Base-by-base conservation (phyloP, 1,139 yeast species). In the Yamadazyma membranifaciens region DNA sequence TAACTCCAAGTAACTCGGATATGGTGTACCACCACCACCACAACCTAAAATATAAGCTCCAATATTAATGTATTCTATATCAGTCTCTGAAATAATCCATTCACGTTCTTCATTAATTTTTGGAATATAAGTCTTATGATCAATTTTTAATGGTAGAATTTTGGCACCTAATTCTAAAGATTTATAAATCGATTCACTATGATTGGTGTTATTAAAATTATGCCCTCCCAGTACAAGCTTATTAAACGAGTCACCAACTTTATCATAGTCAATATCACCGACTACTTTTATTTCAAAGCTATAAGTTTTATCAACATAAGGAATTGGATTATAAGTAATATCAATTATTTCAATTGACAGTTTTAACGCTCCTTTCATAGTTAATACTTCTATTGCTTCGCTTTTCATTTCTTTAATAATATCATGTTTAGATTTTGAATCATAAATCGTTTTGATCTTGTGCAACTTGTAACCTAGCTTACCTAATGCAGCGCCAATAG, bases 21-120 rank as follows among this genome's bases (percentile, higher is more conserved):
- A 67, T n/a, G 78, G 76, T 34, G 63, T 63, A 15, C 78, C 78
- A 15, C 78, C 78, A 14, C 78, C 78, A 5, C 77, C 78, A 50
- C 75, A 68, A 2, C 78, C 78, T 12, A 73, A 57, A 40, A 73
- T 67, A 47, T 73, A 73, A 31, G 69, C 55, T 2, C 78, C 78
- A 31, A 67, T 56, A 30, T 69, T 54, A 31, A 73, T 42, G 41
- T 62, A 69, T 31, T 70, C 74, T 37, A 73, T 49, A 48, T 73
- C 78, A 1, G 56, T 55, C 36, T 59, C 65, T 4, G 64, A 54
- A 6, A 73, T 44, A 9, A 59, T 37, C 78, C 78, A 73, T 47
- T 69, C 71, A 17, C 63, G 52, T 2, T 66, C 44, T 1, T 28
- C 37, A 39, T 56, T 65, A 32, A 73, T 51, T 5, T 31, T 30